Evolutionary conservation across 2,329 filamentous ascomycete genomes (phyloP), one percentile per base, ranked within the genome.

Genomic region (Fusarium acutatum): DNA sequence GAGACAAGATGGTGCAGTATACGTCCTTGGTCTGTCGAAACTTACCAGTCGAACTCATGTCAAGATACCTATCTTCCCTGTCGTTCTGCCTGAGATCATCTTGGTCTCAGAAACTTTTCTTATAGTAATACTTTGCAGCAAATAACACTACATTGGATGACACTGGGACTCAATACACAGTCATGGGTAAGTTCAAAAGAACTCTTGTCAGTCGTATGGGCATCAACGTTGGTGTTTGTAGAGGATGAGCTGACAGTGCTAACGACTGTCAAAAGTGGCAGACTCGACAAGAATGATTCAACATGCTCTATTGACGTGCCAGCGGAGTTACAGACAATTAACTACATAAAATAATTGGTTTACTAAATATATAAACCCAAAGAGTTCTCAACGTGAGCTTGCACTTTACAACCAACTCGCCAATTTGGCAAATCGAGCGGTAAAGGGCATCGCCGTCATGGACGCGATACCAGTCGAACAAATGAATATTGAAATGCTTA

Each of bases 281-380:
- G 46, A 49, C 28, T 12, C 9, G 8, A 15, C 5, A 28, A n/a
- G 14, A 49, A 49, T 32, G 20, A 22, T 30, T 30, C 28, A 49
- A 4, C 20, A 49, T 30, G 26, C 14, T 32, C 46, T 17, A 22
- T n/a, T 49, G 28, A 30, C 14, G 7, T 12, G 4, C 24, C 6
- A 46, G 20, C 10, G 18, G 8, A 22, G 7, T 7, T 28, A 46
- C 13, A 20, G 26, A 7, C 13, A 15, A 14, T 13, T 26, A 10
- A 3, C 5, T 4, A 6, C 41, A 14, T 7, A n/a, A 9, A 17
- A 41, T 24, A 0, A n/a, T 3, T 5, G 1, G 22, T 7, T 11
- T 43, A 5, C 41, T 6, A 6, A 14, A 14, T 46, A 28, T 28
- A 28, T 46, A 28, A 28, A 28, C 9, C 5, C 24, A 20, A 28